These are phyloP conservation scores for Glutinoglossum americanum DNA, from an alignment of 495 filamentous ascomycete genomes.

Conservation along the genomic window DNA sequence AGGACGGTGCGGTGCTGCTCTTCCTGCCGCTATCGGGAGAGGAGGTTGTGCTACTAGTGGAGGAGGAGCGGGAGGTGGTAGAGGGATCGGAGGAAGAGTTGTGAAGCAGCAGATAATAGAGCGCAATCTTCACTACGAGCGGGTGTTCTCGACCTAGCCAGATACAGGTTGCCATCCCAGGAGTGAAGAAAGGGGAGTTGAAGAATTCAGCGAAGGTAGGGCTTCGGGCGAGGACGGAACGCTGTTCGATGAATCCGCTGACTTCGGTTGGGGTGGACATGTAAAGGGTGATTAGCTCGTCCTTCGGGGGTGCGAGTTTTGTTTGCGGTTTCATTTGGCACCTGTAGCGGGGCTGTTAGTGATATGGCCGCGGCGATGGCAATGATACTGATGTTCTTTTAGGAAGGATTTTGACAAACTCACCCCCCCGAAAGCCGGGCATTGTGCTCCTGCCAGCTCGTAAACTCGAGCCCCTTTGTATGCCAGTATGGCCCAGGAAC, in stretches of 20 bases:
- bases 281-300: background rate
- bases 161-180: constrained; percentile 9
- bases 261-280: background rate
- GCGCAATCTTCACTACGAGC: constrained; percentile 9
- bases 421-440: background rate
- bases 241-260: background rate
- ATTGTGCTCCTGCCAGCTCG: background rate
- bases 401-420: background rate
- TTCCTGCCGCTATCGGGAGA: background rate
- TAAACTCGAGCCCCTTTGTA: background rate
- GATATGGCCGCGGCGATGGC: background rate
- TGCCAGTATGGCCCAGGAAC: background rate
- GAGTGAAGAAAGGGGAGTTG: background rate
- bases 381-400: no score
- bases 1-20: background rate
- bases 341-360: background rate
- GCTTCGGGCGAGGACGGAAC: background rate
- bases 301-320: background rate
- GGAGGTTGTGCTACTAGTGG: background rate
- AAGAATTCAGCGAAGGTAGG: constrained; percentile 1
- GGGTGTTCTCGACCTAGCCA: constrained; percentile 15
- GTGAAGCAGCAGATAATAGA: background rate
- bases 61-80: background rate
- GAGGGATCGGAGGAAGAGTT: background rate
- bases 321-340: background rate